Evolutionary conservation across 2,329 filamentous ascomycete species (phyloP), one percentile per base, ranked within the genome.

Genomic region (Ascochyta rabiei): DNA sequence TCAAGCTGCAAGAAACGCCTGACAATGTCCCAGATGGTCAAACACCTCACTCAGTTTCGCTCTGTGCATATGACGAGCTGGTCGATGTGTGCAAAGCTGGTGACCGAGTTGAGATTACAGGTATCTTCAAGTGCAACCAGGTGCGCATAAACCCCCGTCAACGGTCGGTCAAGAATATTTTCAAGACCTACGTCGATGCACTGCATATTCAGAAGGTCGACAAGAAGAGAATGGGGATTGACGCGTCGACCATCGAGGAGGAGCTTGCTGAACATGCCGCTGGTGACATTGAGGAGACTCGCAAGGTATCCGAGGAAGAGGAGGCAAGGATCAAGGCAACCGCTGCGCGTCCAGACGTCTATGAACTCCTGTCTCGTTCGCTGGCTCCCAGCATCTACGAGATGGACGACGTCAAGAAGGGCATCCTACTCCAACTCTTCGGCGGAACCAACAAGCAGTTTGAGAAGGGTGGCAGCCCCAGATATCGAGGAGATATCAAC

Each of bases 331-430:
- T 99, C 72, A 89, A 85, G 68, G 86, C 84, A 55, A 95, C 90
- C 10, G 90, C 90, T 10, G 83, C 85, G 28, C 86, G 95, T 48
- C 81, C 88, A 1, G 95, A 99, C 74, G 87, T 99, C 48, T 99
- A 99, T 74, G 93, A 99, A 19, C 84, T 99, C 21, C 85, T 99
- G 4, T 85, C 95, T 16, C 86, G 93, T 33, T 98, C 93, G 1
- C 81, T 99, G 24, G 95, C 95, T 2, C 95, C 95, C 13, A 97
- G 93, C 56, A 89, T 99, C 69, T 97, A 96, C 78, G 95, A 99
- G 76, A 90, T 96, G 87, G 95, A 99, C 64, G 95, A 99, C 69
- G 92, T 98, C 42, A 99, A 99, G 82, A 99, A 99, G 78, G 95
- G 95, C 10, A 97, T 99, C 58, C 81, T 99, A 10, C 86, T 99